Evolutionary conservation across 768 basidiomycete species (phyloP).

Genomic region (Amanita brunnescens): DNA sequence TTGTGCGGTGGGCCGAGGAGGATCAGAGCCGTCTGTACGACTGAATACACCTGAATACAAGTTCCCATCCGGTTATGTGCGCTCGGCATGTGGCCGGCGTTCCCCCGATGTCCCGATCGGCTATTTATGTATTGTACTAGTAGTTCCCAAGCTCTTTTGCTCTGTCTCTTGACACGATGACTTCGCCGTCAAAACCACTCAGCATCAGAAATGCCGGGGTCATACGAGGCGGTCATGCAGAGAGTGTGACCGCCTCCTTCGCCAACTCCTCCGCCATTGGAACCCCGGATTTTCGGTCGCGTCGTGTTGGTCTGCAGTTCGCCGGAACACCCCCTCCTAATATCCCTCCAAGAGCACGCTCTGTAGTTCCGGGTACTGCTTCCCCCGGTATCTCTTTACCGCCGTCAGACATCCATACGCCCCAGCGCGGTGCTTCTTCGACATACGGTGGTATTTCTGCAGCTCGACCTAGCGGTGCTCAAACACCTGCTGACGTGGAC

Average conservation of each 20-base stretch:
- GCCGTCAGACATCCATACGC: conserved; percentile 4
- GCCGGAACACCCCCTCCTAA: conserved; percentile 45
- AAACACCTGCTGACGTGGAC: conserved; percentile 35
- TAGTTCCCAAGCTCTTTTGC: conserved; percentile 6
- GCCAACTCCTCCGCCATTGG: conserved; percentile 33
- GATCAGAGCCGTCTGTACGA: not conserved
- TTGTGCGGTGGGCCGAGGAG: conserved; percentile 3
- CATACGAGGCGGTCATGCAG: not conserved
- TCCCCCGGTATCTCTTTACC: conserved; percentile 9
- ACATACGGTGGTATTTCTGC: conserved; percentile 29
- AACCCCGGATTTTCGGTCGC: conserved; percentile 51
- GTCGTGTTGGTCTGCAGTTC: conserved; percentile 67
- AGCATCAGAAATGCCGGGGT: not conserved
- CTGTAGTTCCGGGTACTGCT: conserved; percentile 8
- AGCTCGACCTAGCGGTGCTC: conserved; percentile 13
- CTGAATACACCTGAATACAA: too few relatives aligned
- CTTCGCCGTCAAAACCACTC: conserved; percentile 1
- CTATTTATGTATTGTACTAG: conserved; percentile 9
- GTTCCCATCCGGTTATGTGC: too few relatives aligned
- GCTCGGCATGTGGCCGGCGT: too few relatives aligned
- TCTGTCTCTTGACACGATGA: conserved; percentile 8
- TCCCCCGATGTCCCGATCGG: not conserved
- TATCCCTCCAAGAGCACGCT: conserved; percentile 31
- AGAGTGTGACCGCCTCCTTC: conserved; percentile 16
- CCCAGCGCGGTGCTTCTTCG: conserved; percentile 1